A percentile compares a stretch with the other conserved stretches of the same genome.
Conservation (phyloP, 495 filamentous ascomycete species). For the Hamigera avellanea region DNA sequence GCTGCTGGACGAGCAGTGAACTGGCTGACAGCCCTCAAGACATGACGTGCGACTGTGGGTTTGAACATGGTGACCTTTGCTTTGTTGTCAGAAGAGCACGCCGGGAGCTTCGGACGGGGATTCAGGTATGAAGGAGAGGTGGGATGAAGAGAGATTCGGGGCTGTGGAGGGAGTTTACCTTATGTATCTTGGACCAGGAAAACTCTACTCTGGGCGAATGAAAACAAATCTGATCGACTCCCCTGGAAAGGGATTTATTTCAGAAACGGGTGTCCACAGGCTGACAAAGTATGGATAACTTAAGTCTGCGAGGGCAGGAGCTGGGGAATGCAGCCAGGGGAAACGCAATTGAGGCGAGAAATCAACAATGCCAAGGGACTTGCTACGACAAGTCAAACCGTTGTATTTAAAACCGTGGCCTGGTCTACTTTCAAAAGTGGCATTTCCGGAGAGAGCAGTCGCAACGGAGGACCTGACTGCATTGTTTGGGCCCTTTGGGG, state of each 20-base stretch:
- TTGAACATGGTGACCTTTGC: slow-evolving; percentile 19
- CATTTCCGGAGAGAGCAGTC: not conserved
- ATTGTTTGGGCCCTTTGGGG: no score
- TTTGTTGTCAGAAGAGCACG: no score
- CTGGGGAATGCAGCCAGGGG: slow-evolving; percentile 10
- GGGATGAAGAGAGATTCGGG: no score
- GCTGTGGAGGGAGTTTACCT: no score
- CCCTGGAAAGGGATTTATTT: no score
- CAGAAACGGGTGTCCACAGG: no score
- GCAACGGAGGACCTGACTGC: not conserved
- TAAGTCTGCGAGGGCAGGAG: slow-evolving; percentile 2
- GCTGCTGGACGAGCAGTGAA: slow-evolving; percentile 13
- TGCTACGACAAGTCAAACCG: not conserved
- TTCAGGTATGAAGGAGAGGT: no score
- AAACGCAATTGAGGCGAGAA: slow-evolving; percentile 14
- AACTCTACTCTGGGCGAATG: no score
- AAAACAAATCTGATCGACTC: no score
- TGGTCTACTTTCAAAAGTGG: not conserved
- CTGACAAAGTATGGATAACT: no score
- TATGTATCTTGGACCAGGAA: no score
- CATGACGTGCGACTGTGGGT: slow-evolving; percentile 18
- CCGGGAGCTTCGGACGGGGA: no score
- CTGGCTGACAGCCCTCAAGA: slow-evolving; percentile 14
- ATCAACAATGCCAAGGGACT: not conserved
- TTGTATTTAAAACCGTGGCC: not conserved